Evolutionary conservation across 2,329 filamentous ascomycete species (phyloP), one percentile per base, ranked within the genome.

Genomic region (Alternaria sp.): DNA sequence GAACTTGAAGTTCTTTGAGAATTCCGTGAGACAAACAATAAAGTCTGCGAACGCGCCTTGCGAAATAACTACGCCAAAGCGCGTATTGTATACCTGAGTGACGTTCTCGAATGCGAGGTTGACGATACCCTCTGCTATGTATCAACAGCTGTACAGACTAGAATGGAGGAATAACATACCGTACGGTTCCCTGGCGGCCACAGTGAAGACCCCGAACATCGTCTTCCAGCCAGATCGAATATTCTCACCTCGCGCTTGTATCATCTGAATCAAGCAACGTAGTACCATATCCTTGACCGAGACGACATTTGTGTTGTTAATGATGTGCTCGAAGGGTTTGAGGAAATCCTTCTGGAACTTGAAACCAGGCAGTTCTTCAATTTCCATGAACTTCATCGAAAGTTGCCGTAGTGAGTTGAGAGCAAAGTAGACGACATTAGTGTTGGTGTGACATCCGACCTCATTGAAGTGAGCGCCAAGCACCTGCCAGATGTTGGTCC

Each of bases 271-370:
- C 63, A 99, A 83, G 76, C 96, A 99, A 44, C 94, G 89, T 25
- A 99, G 83, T 46, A 97, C 93, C 91, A 99, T 94, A 71, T 99
- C 95, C 80, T 99, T 99, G 71, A 99, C 95, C 0, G 92, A 89
- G 18, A 97, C 89, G 65, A 95, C 93, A 65, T 85, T 92, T 43
- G 93, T 95, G 77, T 99, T 98, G 59, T 92, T 90, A 82, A 99
- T 92, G 70, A 99, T 93, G 78, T 98, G 93, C 81, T 99, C 94
- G 71, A 99, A 99, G 0, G 96, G 95, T 80, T 97, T 98, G 55
- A 99, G 82, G 78, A 99, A 99, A 77, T 99, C 94, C 78, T 99
- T 99, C 73, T 99, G 95, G 75, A 99, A 99, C 79, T 98, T 98
- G 87, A 99, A 99, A 73, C 96, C 95, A 1, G 95, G 93, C 69